These are phyloP conservation scores for Henckelia pumila DNA, from an alignment of 257 asterid species.

Conservation along the genomic window DNA sequence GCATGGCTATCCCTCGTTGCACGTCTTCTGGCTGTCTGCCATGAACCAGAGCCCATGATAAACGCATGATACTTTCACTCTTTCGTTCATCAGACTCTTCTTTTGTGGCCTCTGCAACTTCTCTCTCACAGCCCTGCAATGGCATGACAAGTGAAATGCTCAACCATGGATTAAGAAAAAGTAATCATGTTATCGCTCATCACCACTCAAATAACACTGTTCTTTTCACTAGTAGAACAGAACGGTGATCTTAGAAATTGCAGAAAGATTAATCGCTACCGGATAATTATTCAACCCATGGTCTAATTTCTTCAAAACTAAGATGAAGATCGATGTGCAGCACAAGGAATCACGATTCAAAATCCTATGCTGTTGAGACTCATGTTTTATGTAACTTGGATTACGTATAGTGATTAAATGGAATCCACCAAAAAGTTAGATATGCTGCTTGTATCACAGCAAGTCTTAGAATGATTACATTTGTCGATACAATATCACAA, in stretches of 20 bases:
- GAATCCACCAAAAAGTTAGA: background rate
- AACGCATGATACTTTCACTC: conserved; percentile 63
- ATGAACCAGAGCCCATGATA: conserved; percentile 89
- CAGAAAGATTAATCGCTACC: background rate
- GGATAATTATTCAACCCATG: background rate
- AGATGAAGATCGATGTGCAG: too few species aligned
- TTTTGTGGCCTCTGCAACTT: conserved; percentile 53
- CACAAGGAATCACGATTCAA: too few species aligned
- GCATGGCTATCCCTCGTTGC: conserved; percentile 78
- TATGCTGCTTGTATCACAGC: background rate
- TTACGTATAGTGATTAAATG: too few species aligned
- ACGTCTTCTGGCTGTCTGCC: conserved; percentile 59
- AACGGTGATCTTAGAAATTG: background rate
- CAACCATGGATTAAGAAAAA: background rate
- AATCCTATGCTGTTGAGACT: too few species aligned
- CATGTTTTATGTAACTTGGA: too few species aligned
- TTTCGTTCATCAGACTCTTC: conserved; percentile 42
- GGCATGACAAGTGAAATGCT: background rate
- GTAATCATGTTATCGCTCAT: background rate
- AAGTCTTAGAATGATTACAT: too few species aligned
- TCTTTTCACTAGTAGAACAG: background rate
- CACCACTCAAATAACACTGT: background rate
- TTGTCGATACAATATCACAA: background rate
- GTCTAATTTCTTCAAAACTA: too few species aligned
- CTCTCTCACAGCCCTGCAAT: conserved; percentile 65